phyloP scores from a whole-genome alignment of 2,329 filamentous ascomycete genomes.

The Gaeumannomyces sp. region DNA sequence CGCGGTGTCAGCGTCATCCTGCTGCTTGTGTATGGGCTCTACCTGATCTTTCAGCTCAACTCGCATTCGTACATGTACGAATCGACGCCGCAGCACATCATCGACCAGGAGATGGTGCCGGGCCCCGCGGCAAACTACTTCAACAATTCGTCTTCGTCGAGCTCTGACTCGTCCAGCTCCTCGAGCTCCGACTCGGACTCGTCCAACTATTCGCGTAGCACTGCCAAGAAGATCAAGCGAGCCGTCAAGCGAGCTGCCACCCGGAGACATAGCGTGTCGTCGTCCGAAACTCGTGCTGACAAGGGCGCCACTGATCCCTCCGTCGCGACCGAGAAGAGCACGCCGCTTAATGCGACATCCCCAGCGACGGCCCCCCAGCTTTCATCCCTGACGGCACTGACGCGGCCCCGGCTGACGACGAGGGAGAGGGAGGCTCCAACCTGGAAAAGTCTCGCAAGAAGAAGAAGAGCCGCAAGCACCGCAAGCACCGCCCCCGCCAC shows the following conservation, averaged over 20 bases:
- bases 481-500: constrained; percentile 14
- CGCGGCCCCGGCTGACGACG: constrained; percentile 16
- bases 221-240: constrained; percentile 57
- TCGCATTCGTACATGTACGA: constrained; percentile 63
- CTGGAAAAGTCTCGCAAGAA: constrained; percentile 15
- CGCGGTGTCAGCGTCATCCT: constrained; percentile 72
- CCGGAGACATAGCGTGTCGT: constrained; percentile 56
- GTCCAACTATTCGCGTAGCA: constrained; percentile 32
- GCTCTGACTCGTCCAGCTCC: constrained; percentile 33
- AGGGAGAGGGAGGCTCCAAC: constrained; percentile 12
- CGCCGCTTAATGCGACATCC: constrained; percentile 9
- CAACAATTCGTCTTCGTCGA: constrained; percentile 42
- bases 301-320: background rate
- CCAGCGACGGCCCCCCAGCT: background rate
- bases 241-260: constrained; percentile 56
- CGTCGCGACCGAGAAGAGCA: background rate
- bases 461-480: constrained; percentile 32
- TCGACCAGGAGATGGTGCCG: constrained; percentile 56
- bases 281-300: background rate
- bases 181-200: constrained; percentile 57
- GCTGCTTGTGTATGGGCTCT: constrained; percentile 64
- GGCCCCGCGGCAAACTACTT: constrained; percentile 62
- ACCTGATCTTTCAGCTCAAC: constrained; percentile 71
- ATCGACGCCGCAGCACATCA: constrained; percentile 62
- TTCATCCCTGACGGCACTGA: background rate